Percentiles rank a stretch among this genome's conserved stretches.
These are phyloP conservation scores for Knoxdaviesia proteae DNA, from an alignment of 2,329 filamentous ascomycete species.

Conservation along the genomic window DNA sequence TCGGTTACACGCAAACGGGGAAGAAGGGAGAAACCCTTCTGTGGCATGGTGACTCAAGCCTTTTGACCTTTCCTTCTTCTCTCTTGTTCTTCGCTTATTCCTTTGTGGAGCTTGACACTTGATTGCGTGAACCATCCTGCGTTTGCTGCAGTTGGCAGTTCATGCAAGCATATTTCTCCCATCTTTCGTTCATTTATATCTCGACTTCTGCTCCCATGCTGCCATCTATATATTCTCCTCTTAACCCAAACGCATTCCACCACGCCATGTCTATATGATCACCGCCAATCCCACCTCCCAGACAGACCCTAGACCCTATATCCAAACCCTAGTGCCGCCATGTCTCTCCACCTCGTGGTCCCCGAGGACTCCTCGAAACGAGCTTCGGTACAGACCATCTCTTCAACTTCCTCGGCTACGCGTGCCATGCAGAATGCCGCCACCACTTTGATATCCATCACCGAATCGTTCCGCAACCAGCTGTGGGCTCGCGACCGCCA, in stretches of 20 bases:
- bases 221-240: neutral
- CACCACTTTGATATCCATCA: constrained; percentile 2
- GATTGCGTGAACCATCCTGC: no score
- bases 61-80: no score
- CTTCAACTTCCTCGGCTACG: constrained; percentile 1
- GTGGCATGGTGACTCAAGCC: no score
- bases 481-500: neutral
- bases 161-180: no score
- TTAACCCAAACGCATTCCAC: neutral
- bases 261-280: neutral
- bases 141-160: no score
- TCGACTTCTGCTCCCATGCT: neutral
- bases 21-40: no score
- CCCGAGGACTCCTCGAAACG: no score
- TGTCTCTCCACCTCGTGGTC: no score
- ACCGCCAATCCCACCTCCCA: neutral
- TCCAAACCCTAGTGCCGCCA: neutral
- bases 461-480: constrained; percentile 4
- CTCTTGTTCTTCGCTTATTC: no score
- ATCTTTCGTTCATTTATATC: no score
- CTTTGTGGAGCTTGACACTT: no score
- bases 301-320: constrained; percentile 1
- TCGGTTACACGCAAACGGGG: no score
- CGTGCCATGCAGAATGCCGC: constrained; percentile 4
- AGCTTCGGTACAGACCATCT: neutral